phyloP scores from a whole-genome alignment of 257 asterid genomes.

The Prunella vulgaris region DNA sequence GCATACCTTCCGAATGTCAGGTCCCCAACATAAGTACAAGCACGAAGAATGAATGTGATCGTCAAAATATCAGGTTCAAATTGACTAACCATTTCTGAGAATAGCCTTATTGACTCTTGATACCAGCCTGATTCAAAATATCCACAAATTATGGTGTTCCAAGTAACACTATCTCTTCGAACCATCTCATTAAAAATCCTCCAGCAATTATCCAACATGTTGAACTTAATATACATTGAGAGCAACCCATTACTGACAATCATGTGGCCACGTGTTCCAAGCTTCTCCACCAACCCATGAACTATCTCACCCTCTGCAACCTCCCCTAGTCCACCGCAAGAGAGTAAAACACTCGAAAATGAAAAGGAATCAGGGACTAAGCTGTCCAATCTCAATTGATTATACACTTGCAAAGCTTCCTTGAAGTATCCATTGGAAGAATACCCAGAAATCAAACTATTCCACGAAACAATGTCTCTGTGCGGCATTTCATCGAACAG shows the following conservation, averaged over 20 bases:
- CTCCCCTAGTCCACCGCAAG: constrained; percentile 61
- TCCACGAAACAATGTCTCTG: constrained; percentile 78
- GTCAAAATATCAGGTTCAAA: constrained; percentile 64
- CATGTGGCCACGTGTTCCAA: constrained; percentile 46
- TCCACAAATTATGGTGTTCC: constrained; percentile 77
- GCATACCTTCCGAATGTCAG: constrained; percentile 50
- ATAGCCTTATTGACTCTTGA: constrained; percentile 50
- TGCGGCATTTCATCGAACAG: constrained; percentile 64
- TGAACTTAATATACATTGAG: constrained; percentile 66
- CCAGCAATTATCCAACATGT: constrained; percentile 36
- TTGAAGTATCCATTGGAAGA: constrained; percentile 57
- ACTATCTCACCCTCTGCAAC: constrained; percentile 50
- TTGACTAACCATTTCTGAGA: constrained; percentile 44
- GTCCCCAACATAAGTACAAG: constrained; percentile 64
- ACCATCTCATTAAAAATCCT: constrained; percentile 57
- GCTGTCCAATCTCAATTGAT: constrained; percentile 33
- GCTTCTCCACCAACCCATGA: constrained; percentile 63
- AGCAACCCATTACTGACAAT: constrained; percentile 55
- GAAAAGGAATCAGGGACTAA: constrained; percentile 55
- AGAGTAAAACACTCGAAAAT: constrained; percentile 43
- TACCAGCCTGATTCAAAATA: constrained; percentile 44
- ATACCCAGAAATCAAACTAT: constrained; percentile 73
- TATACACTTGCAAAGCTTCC: constrained; percentile 52
- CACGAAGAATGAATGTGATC: constrained; percentile 55
- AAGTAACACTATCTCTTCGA: constrained; percentile 54